phyloP scores from a whole-genome alignment of 108 stramenopile genomes.

The Nitzschia sp. region DNA sequence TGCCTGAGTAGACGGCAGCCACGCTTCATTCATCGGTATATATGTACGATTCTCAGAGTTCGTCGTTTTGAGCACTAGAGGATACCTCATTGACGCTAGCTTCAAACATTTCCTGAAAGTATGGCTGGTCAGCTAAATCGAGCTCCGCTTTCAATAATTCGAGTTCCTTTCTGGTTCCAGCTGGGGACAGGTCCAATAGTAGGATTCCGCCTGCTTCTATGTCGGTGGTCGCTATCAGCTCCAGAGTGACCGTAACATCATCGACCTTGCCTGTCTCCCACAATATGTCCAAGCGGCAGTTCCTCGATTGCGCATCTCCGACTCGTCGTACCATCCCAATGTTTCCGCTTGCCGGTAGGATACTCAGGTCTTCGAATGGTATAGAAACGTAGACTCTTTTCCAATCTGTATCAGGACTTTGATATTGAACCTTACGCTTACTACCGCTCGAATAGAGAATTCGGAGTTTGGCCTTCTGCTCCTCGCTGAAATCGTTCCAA shows the following conservation, averaged over 20 bases:
- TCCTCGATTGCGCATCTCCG: slow-evolving; percentile 13
- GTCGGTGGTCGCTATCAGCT: slow-evolving; percentile 38
- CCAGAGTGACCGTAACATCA: slow-evolving; percentile 22
- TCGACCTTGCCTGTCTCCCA: background rate
- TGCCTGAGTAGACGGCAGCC: too few relatives aligned
- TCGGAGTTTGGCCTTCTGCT: slow-evolving; percentile 19
- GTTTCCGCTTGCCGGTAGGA: slow-evolving; percentile 38
- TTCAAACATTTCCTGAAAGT: slow-evolving; percentile 1
- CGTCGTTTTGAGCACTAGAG: background rate
- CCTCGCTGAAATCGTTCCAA: slow-evolving; percentile 33
- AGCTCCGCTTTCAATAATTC: slow-evolving; percentile 23
- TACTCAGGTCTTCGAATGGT: slow-evolving; percentile 22
- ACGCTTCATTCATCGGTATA: too few relatives aligned
- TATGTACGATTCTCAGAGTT: too few relatives aligned
- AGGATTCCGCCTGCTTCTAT: slow-evolving; percentile 38
- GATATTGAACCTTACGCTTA: slow-evolving; percentile 35
- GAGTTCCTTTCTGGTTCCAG: slow-evolving; percentile 20
- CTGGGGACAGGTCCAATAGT: slow-evolving; percentile 21
- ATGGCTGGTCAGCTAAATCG: slow-evolving; percentile 34
- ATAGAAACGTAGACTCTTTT: slow-evolving; percentile 13
- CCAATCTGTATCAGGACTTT: slow-evolving; percentile 33
- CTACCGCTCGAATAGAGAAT: background rate
- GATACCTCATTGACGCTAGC: background rate
- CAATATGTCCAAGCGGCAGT: slow-evolving; percentile 21
- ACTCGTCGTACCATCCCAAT: slow-evolving; percentile 42